Base-by-base conservation (phyloP, 345 rosid species). In the Pistacia vera region DNA sequence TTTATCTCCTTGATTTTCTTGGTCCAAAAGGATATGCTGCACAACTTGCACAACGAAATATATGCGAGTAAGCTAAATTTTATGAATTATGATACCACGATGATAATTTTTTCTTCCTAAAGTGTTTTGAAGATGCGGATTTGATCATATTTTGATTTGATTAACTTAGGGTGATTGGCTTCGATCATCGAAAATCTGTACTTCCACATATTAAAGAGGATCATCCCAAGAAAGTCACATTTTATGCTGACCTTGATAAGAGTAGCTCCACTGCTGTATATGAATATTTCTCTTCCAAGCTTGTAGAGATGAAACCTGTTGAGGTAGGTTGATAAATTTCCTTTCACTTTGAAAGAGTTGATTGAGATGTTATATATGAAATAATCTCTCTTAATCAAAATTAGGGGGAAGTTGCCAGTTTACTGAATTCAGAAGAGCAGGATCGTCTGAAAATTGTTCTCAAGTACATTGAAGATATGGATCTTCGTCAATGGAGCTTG, bases 161-260 rank as follows among this genome's bases (percentile, higher is more conserved):
- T 70, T 49, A 71, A 18, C 51, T 67, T 76, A 93, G 98, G 87
- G 84, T 92, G 66, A 82, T 90, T 64, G 89, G 90, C 10, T 93
- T 93, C 72, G 97, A 95, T 88, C 98, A 95, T 75, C 89, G 96
- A 41, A 90, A 87, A 70, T 84, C 88, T 9, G 81, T 74, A 72
- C 73, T 82, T 74, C 30, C 86, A 3, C 78, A 58, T 22, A 48
- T 88, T 75, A 13, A 30, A 3, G 69, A 78, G 57, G 83, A 78
- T 77, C 60, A 62, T 79, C 76, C 68, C 0, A 85, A 78, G 76
- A 79, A 77, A 75, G 80, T 88, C 61, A 70, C 72, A 54, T 59
- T 88, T 65, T 62, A 73, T 81, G 81, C 80, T 72, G 89, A 91
- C 83, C 60, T 76, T 67, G 93, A 90, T 81, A 86, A 83, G 88